Evolutionary conservation across 1,284 basidiomycete species (phyloP).

Genomic region (Cutaneotrichosporon sp.): DNA sequence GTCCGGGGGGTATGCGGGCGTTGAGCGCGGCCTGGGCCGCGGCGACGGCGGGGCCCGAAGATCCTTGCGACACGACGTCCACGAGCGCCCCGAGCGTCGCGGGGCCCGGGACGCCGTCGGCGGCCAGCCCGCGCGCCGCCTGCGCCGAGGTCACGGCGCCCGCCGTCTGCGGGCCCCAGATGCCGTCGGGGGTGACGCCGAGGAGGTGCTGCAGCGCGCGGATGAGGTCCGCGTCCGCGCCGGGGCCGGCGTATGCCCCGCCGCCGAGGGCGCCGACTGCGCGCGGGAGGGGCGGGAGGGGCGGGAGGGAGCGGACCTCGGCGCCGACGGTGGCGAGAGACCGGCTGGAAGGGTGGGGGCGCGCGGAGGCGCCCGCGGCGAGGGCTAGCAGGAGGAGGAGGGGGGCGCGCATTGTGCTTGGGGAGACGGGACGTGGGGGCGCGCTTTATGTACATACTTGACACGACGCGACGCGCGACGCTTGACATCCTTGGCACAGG

Average conservation of each 20-base stretch:
- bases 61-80: not conserved
- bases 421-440: too few species aligned
- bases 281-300: too few species aligned
- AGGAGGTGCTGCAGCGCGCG: conserved; percentile 16
- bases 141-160: conserved; percentile 10
- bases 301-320: too few species aligned
- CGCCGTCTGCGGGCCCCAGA: conserved; percentile 7
- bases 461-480: too few species aligned
- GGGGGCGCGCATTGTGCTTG: too few species aligned
- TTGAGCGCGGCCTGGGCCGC: conserved; percentile 15
- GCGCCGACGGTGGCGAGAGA: too few species aligned
- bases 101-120: conserved; percentile 11
- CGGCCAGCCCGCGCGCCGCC: not conserved
- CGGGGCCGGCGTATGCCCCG: not conserved
- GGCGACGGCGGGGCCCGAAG: not conserved
- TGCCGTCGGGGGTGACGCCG: conserved; percentile 8
- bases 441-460: too few species aligned
- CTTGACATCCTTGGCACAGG: too few species aligned
- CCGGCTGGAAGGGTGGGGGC: too few species aligned
- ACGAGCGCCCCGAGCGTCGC: conserved; percentile 15
- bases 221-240: not conserved
- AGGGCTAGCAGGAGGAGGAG: too few species aligned
- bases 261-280: not conserved
- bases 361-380: too few species aligned
- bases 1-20: not conserved